These are phyloP conservation scores for Coprinopsis cinerea DNA, from an alignment of 768 basidiomycete genomes.

Conservation along the genomic window DNA sequence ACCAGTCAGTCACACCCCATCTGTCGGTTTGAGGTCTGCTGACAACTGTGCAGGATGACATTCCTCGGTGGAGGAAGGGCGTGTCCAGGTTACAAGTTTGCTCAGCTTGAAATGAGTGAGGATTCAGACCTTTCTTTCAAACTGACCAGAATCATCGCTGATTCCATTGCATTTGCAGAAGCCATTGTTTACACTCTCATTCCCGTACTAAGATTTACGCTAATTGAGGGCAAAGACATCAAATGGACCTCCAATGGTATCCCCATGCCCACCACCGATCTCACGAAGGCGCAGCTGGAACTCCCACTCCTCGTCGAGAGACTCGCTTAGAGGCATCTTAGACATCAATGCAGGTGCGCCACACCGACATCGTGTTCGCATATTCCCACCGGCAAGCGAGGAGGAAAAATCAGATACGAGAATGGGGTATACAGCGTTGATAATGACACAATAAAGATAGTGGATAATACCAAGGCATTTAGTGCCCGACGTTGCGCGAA, in stretches of 20 bases:
- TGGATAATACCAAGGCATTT: not conserved
- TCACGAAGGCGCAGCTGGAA: not conserved
- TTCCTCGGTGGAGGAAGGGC: slow-evolving; percentile 40
- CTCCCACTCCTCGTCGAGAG: not conserved
- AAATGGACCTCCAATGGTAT: slow-evolving; percentile 15
- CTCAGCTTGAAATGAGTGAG: slow-evolving; percentile 27
- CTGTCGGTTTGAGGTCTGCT: not conserved
- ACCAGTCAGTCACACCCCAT: slow-evolving; percentile 7
- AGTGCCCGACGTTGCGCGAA: not conserved
- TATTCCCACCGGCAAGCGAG: not conserved
- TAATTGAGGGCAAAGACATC: slow-evolving; percentile 17
- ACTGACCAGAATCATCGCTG: too few relatives aligned
- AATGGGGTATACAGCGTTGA: not conserved
- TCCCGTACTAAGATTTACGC: slow-evolving; percentile 17
- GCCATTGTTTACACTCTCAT: slow-evolving; percentile 18
- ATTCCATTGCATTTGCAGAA: slow-evolving; percentile 10
- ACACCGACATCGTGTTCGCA: not conserved
- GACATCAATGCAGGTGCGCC: not conserved
- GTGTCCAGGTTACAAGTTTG: slow-evolving; percentile 29
- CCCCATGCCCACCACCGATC: not conserved
- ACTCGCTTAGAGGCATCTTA: not conserved
- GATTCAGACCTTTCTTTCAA: not conserved
- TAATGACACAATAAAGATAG: not conserved
- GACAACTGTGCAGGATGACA: slow-evolving; percentile 29
- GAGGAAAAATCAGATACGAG: not conserved